Percentiles rank a stretch among this genome's conserved stretches.
Evolutionary conservation across 495 filamentous ascomycete genomes (phyloP).

Genomic region (Neurospora intermedia): DNA sequence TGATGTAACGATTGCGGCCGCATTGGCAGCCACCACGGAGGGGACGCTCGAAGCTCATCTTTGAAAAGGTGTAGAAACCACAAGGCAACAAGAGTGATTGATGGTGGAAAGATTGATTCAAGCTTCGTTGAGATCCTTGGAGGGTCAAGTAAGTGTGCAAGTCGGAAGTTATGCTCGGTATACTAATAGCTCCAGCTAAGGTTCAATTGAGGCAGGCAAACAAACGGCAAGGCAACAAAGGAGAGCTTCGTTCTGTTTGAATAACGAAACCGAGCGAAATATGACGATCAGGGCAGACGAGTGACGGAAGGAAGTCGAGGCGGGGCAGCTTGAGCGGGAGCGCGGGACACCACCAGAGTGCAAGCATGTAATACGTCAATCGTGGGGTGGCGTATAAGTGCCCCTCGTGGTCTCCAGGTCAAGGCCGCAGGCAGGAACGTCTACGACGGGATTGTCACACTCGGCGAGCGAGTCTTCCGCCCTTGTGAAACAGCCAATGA

Average conservation of each 20-base stretch:
- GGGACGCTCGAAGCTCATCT: constrained; percentile 37
- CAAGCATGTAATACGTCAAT: not conserved
- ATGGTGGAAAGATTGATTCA: not conserved
- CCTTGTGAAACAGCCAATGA: not conserved
- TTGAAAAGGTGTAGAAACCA: not conserved
- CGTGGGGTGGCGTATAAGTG: not conserved
- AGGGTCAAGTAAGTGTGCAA: not conserved
- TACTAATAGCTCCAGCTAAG: not conserved
- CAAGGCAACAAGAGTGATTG: not conserved
- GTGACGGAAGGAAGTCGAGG: not conserved
- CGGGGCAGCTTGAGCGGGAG: not conserved
- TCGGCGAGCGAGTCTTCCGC: not conserved
- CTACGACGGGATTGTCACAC: not conserved
- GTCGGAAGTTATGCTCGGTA: not conserved
- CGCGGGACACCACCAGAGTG: not conserved
- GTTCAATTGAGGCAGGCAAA: not conserved
- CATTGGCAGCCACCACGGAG: constrained; percentile 74
- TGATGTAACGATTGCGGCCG: constrained; percentile 71
- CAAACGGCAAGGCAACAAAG: not conserved
- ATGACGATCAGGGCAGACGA: not conserved
- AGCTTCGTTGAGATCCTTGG: not conserved
- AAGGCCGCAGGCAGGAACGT: not conserved
- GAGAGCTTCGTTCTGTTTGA: not conserved
- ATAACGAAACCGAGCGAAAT: not conserved
- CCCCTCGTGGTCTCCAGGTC: not conserved